A percentile compares a stretch with the other conserved stretches of the same genome.
phyloP scores from a whole-genome alignment of 345 rosid species.

The Camelina laxa region DNA sequence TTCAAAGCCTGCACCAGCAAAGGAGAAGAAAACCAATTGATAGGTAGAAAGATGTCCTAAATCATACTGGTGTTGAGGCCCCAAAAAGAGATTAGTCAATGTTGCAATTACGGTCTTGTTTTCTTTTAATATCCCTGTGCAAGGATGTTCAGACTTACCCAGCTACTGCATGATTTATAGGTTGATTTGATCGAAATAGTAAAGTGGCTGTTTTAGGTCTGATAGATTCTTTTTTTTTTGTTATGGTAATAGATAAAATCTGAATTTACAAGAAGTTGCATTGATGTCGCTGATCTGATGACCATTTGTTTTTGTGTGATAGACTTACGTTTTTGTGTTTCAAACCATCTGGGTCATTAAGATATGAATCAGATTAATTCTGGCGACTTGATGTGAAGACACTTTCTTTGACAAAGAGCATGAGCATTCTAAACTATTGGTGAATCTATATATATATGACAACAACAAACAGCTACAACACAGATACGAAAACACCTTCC shows the following conservation, averaged over 20 bases:
- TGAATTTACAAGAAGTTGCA: not conserved
- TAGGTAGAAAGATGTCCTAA: slow-evolving; percentile 7
- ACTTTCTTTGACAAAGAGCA: slow-evolving; percentile 2
- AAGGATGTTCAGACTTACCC: slow-evolving; percentile 11
- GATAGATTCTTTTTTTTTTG: not conserved
- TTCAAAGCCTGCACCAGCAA: slow-evolving; percentile 51
- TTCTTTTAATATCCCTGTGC: not conserved
- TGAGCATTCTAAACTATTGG: not conserved
- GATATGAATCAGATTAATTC: not conserved
- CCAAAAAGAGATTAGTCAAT: slow-evolving; percentile 24
- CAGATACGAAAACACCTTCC: not conserved
- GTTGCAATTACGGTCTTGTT: slow-evolving; percentile 14
- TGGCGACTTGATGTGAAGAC: not conserved
- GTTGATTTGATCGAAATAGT: slow-evolving; percentile 5
- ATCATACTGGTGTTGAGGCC: slow-evolving; percentile 26
- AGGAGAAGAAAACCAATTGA: slow-evolving; percentile 67
- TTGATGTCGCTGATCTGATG: not conserved
- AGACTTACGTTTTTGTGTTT: not conserved
- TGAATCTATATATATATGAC: not conserved
- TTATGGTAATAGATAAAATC: slow-evolving; percentile 4
- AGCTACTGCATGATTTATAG: not conserved
- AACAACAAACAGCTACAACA: not conserved
- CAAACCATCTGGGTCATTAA: not conserved
- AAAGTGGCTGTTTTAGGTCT: not conserved
- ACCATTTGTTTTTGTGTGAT: not conserved